Percentiles rank a stretch among this genome's conserved stretches.
Conservation (phyloP, 2,329 filamentous ascomycete species). For the Xylariaceae sp. region DNA sequence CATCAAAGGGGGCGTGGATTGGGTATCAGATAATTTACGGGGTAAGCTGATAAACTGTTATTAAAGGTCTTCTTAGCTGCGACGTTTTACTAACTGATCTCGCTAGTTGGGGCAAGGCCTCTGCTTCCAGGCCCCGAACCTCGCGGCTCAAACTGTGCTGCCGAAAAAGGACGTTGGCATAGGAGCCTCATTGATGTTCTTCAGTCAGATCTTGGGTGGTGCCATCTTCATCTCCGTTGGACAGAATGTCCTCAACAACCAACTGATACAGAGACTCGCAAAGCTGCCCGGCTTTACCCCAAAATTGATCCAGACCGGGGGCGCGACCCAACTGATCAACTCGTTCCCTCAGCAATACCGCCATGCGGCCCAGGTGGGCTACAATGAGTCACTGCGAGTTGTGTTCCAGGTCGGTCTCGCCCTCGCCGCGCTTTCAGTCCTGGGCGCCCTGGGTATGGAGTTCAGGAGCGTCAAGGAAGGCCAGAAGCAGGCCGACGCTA, state of each 20-base stretch:
- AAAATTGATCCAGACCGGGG: constrained; percentile 24
- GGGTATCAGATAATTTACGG: constrained; percentile 39
- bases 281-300: constrained; percentile 28
- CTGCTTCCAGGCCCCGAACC: constrained; percentile 39
- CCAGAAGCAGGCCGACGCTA: constrained; percentile 7
- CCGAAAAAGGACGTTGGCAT: constrained; percentile 36
- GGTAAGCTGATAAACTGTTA: constrained; percentile 4
- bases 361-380: constrained; percentile 37
- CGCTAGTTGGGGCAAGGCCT: constrained; percentile 38
- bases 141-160: constrained; percentile 44
- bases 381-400: constrained; percentile 55
- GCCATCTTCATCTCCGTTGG: constrained; percentile 42
- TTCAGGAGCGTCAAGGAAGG: constrained; percentile 47
- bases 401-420: constrained; percentile 57
- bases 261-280: constrained; percentile 33
- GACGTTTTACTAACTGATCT: constrained; percentile 4
- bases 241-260: constrained; percentile 39
- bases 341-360: constrained; percentile 22
- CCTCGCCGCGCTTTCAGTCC: constrained; percentile 45
- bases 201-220: constrained; percentile 41
- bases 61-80: not conserved
- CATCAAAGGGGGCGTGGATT: constrained; percentile 29
- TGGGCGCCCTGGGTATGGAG: constrained; percentile 53
- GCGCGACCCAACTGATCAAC: constrained; percentile 26
- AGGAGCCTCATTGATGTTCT: constrained; percentile 40